Base-by-base conservation (phyloP, 129 eudicot genomes). In the Daucus carota region DNA sequence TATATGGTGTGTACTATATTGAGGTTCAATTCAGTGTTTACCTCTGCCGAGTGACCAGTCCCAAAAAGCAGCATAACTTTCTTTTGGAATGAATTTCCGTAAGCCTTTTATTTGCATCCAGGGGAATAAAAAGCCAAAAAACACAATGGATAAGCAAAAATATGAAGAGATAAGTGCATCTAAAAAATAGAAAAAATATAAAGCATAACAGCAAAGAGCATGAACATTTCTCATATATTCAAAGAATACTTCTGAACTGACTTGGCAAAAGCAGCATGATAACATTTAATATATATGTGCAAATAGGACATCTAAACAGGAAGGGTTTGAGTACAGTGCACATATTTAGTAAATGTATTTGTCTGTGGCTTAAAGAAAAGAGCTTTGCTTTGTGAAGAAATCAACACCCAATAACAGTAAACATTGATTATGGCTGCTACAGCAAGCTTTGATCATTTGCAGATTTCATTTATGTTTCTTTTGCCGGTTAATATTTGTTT, bases 61-160 rank as follows among this genome's bases (percentile, higher is more conserved):
- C 98, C 99, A 79, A 94, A 89, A 69, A 94, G 80, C 57, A 87
- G 85, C 89, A 89, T 71, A 82, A 87, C 85, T 83, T 91, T 94
- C 92, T 94, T 94, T 40, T 94, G 99, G 83, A 94, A 94, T 28
- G 99, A 94, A 85, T 94, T 89, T 75, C 99, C 99, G 20, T 89
- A 92, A 45, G 88, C 96, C 99, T 93, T 74, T 57, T 57, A 57
- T 57, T 36, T 24, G 50, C 75, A 73, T 77, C 70, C 33, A n/a
- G 34, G 18, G 54, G 15, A 73, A 77, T 15, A 31, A 15, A 62
- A 46, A 40, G n/a, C 20, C 33, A 74, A 45, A 76, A 46, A 22
- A 28, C 22, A 60, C 60, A 54, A 24, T 73, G 40, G 69, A 16
- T 24, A 74, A 48, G 52, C 11, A 18, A 63, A 26, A 63, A 9